Evolutionary conservation across 2,329 filamentous ascomycete species (phyloP).

Genomic region (Podosphaera leucotricha): DNA sequence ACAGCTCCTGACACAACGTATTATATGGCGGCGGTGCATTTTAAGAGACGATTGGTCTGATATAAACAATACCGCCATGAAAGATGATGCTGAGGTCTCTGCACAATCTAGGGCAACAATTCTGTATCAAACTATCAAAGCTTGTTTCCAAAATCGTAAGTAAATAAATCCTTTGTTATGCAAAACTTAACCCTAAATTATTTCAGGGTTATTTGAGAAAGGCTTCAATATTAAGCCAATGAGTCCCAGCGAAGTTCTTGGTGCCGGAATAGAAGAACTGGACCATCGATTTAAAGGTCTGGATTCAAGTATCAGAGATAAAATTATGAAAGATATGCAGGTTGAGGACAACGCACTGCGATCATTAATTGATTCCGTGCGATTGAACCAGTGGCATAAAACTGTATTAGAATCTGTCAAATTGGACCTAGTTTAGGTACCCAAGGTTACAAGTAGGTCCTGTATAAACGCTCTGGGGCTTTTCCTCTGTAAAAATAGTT

Average conservation of each 20-base stretch:
- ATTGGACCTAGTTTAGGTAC: no score
- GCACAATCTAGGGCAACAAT: slow-evolving; percentile 39
- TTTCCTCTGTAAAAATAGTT: no score
- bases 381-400: slow-evolving; percentile 45
- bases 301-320: slow-evolving; percentile 38
- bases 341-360: slow-evolving; percentile 45
- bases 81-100: slow-evolving; percentile 45
- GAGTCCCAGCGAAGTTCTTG: slow-evolving; percentile 28
- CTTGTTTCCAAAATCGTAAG: slow-evolving; percentile 42
- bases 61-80: slow-evolving; percentile 54
- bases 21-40: slow-evolving; percentile 78
- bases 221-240: slow-evolving; percentile 22
- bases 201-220: slow-evolving; percentile 19
- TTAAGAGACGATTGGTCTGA: slow-evolving; percentile 65
- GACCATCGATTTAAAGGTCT: slow-evolving; percentile 35
- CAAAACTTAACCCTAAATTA: slow-evolving; percentile 8
- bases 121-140: slow-evolving; percentile 41
- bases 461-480: no score
- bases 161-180: slow-evolving; percentile 8
- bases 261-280: slow-evolving; percentile 36
- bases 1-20: slow-evolving; percentile 27
- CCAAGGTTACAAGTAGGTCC: no score
- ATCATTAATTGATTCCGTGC: slow-evolving; percentile 39
- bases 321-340: slow-evolving; percentile 47
- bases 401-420: slow-evolving; percentile 19